Base-by-base conservation (phyloP, 306 rosid genomes). In the Mucuna pruriens region DNA sequence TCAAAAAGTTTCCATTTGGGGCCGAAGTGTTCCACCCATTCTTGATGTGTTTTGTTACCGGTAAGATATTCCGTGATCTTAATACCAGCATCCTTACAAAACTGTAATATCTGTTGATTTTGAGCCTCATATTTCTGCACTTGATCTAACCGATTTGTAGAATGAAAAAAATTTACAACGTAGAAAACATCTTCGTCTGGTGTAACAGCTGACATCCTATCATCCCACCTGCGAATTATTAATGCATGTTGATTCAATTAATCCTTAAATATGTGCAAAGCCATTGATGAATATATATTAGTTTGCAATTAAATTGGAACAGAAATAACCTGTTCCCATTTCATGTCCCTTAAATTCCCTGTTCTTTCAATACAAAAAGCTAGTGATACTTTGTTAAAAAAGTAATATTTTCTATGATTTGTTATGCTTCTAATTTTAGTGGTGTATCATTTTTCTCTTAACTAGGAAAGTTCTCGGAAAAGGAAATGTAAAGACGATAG, bases 151-250 rank as follows among this genome's bases (percentile, higher is more conserved):
- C 79, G 83, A 46, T 58, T 83, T 52, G 91, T 40, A 46, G 86
- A 51, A 67, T 68, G 86, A 25, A 90, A 58, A 52, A 90, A 11
- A 25, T 74, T 71, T 22, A 90, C 72, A 4, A 9, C 3, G 39
- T 90, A 94, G 88, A 90, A 94, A 7, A 90, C 76, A 33, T 88
- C 92, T 81, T 88, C 97, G 0, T 85, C 79, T 3, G 94, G 92
- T 60, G 60, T 85, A 17, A 88, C 80, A 8, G 81, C 88, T 3
- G 93, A 89, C 90, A 84, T 90, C 34, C 55, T 82, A 39, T 80
- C 87, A 44, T 90, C 84, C 98, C 98, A 94, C 82, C 97, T 93
- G 23, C 42, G 0, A 44, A 61, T 66, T 20, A 6, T 17, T 4
- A 46, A 75, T 25, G 15, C n/a, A 22, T 55, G 6, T 58, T 54